These are phyloP conservation scores for Paulownia fortunei DNA, from an alignment of 257 asterid genomes.

Conservation along the genomic window DNA sequence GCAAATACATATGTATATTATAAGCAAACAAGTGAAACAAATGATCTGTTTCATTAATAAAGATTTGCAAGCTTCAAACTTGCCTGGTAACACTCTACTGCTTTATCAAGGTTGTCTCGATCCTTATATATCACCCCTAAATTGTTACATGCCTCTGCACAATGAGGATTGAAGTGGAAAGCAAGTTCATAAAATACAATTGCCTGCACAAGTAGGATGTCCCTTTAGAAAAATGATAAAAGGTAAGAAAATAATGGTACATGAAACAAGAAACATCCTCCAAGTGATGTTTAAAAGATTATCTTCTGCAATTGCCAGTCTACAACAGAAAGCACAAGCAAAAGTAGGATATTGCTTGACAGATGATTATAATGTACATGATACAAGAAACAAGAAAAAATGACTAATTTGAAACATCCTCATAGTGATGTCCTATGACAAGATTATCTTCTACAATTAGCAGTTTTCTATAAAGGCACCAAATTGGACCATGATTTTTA, in stretches of 20 bases:
- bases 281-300: constrained; percentile 9
- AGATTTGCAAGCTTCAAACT: constrained; percentile 36
- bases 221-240: constrained; percentile 18
- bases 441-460: constrained; percentile 23
- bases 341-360: not conserved
- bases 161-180: constrained; percentile 98
- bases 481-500: constrained; percentile 8
- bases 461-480: constrained; percentile 20
- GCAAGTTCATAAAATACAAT: constrained; percentile 98
- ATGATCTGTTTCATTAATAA: constrained; percentile 12
- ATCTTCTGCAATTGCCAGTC: constrained; percentile 21
- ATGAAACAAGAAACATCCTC: constrained; percentile 21
- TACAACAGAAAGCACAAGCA: constrained; percentile 16
- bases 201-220: constrained; percentile 69
- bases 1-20: constrained; percentile 42
- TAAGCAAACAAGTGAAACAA: constrained; percentile 30
- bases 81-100: constrained; percentile 99
- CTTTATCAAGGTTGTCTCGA: constrained; percentile 98
- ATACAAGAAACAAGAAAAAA: constrained; percentile 18
- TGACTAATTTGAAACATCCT: constrained; percentile 7
- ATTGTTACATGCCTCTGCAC: constrained; percentile 99
- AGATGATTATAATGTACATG: not conserved
- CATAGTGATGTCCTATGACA: constrained; percentile 11
- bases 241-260: constrained; percentile 3
- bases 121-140: constrained; percentile 98